Base-by-base conservation (phyloP, 2,329 filamentous ascomycete species). In the Daldinia sp. region DNA sequence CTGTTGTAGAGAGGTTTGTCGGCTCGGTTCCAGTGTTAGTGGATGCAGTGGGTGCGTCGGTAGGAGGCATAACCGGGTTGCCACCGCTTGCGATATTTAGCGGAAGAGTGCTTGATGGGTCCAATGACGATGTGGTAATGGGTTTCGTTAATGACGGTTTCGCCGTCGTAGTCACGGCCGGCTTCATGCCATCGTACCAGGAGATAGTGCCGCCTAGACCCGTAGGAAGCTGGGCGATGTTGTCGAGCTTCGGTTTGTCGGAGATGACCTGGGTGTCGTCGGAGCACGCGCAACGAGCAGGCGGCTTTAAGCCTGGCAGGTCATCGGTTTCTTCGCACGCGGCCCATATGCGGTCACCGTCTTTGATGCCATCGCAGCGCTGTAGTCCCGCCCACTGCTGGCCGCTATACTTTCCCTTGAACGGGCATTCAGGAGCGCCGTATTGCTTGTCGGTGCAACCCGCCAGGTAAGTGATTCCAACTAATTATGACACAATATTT, bases 361-460 rank as follows among this genome's bases (percentile, higher is more conserved):
- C 25, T 1, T 35, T 15, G 11, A 58, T 32, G 47, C 68, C 32
- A 9, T 62, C 45, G 47, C 70, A 71, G 19, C 43, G 55, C 19
- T 45, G 41, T 7, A 71, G 39, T 9, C 61, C 64, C 3, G 66
- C 59, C 48, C 62, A 65, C 21, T 65, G 62, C 30, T 70, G 66
- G 39, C 32, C 15, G 7, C 19, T 15, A 47, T 60, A 66, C 10
- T 47, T 7, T 7, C 61, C 56, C 51, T 71, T 72, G 19, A 35
- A 13, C 2, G 61, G 68, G 34, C 70, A 72, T 6, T 49, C 50
- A 3, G 51, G 32, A 1, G 61, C 43, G 8, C 15, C 19, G 41
- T 61, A 72, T 15, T 17, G 9, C 2, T 58, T 34, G 37, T 71
- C 69, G 15, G 70, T 72, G 17, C 70, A 72, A 25, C 70, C 70